Evolutionary conservation across 1,139 yeast species (phyloP), one percentile per base, ranked within the genome.

Genomic region (Zygosaccharomyces pseudobailii): DNA sequence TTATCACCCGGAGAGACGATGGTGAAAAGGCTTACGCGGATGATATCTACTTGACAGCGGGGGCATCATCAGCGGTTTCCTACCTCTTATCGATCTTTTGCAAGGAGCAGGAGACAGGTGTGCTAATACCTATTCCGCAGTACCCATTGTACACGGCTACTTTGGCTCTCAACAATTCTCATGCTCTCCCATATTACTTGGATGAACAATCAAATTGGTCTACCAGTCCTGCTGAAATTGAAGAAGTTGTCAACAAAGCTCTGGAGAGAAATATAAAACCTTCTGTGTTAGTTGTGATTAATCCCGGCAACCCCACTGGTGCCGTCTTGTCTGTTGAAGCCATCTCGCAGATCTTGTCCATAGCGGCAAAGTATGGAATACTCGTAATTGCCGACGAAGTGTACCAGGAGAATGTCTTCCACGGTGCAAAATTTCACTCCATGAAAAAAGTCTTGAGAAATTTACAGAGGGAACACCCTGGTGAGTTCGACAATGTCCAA

Each of bases 291-390:
- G 97, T 92, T 5, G 88, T 92, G 23, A 92, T 92, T 62, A 94
- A 92, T 71, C 98, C 98, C 4, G 97, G 98, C 49, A 94, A 92
- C 69, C 99, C 98, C 51, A 92, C 98, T 0, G 98, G 98, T 33
- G 79, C 96, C 4, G 80, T 89, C 44, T 74, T 92, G 49, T 67
- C 78, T 4, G 75, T 74, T 45, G 76, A 77, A 7, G 82, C 84
- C 55, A 88, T 92, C 58, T 78, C 73, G 37, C 84, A 81, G 39
- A 77, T 94, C 51, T 73, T 92, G 48, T 75, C 77, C 41, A 76
- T 90, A 50, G 95, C 96, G 37, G 94, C 96, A 24, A 82, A 84
- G 62, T 71, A 87, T 61, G 90, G 95, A 39, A 68, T 92, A 22
- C 92, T 88, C 3, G 75, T 94, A 42, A 85, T 92, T 58, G 97